Percentiles rank a stretch among this genome's conserved stretches.
Conservation (phyloP, 257 asterid species). For the Hygrophila difformis region DNA sequence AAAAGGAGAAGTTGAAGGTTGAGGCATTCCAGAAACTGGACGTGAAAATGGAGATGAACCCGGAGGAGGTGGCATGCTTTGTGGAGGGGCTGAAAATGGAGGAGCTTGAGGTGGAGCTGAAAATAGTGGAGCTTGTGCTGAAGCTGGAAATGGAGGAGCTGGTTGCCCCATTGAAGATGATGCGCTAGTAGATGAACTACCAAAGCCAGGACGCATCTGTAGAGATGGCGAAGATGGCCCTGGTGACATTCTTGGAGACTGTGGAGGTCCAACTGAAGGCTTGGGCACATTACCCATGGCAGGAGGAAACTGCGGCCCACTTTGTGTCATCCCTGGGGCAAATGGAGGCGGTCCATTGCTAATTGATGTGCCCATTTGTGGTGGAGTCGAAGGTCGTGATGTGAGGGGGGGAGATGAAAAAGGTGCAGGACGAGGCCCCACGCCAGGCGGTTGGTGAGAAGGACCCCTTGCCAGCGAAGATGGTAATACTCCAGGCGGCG, state of each 20-base stretch:
- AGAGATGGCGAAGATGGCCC: constrained; percentile 41
- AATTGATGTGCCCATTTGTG: constrained; percentile 27
- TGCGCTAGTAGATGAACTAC: constrained; percentile 56
- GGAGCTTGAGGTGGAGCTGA: constrained; percentile 16
- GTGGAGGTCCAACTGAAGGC: constrained; percentile 59
- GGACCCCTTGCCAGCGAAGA: constrained; percentile 47
- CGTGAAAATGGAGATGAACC: constrained; percentile 62
- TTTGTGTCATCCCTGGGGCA: constrained; percentile 37
- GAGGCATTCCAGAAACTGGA: constrained; percentile 46
- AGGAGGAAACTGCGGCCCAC: constrained; percentile 63
- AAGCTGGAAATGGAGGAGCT: not conserved
- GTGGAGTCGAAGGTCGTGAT: constrained; percentile 39
- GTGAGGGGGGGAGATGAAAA: constrained; percentile 37
- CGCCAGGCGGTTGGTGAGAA: constrained; percentile 30
- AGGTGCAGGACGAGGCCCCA: constrained; percentile 59
- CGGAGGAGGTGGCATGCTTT: constrained; percentile 47
- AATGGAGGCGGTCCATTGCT: constrained; percentile 69
- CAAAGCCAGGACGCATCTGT: constrained; percentile 62
- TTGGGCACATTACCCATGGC: constrained; percentile 40
- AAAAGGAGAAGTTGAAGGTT: constrained; percentile 53
- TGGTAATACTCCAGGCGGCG: constrained; percentile 63
- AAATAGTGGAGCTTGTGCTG: constrained; percentile 14
- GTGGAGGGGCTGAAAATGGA: constrained; percentile 53
- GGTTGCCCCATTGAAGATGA: constrained; percentile 55
- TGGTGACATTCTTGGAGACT: constrained; percentile 35